phyloP scores from a whole-genome alignment of 179 eudicot species.

The Sideroxylon spinosum region DNA sequence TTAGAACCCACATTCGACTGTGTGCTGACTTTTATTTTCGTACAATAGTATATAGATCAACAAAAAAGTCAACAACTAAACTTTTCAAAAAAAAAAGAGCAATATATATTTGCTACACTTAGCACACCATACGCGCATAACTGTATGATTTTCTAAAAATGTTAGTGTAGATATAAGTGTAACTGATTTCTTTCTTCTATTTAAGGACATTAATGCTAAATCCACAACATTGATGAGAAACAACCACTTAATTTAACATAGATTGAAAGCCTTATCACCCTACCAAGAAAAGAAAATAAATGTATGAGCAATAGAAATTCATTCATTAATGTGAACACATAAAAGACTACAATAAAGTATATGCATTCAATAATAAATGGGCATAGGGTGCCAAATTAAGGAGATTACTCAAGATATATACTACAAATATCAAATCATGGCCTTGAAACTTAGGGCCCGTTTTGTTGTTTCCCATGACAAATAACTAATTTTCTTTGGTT shows the following conservation, averaged over 20 bases:
- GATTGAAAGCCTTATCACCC: background rate
- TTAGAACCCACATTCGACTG: conserved; percentile 26
- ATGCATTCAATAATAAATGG: background rate
- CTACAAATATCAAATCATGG: background rate
- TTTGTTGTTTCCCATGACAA: no score
- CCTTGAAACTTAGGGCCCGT: background rate
- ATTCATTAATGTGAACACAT: background rate
- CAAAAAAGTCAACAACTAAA: background rate
- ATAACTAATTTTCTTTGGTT: no score
- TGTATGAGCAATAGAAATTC: background rate
- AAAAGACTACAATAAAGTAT: background rate
- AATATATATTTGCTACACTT: background rate
- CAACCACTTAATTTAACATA: background rate
- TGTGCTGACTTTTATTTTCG: conserved; percentile 32
- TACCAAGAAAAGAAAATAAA: background rate
- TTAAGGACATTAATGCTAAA: background rate
- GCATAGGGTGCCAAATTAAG: background rate
- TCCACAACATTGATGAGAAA: background rate
- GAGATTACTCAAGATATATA: background rate
- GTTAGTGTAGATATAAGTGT: background rate
- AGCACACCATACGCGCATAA: background rate
- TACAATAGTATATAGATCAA: conserved; percentile 19
- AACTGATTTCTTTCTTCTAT: background rate
- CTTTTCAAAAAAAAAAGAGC: background rate
- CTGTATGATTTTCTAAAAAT: background rate